A percentile compares a stretch with the other conserved stretches of the same genome.
Conservation (phyloP, 2,329 filamentous ascomycete genomes). For the Annulohypoxylon truncatum region DNA sequence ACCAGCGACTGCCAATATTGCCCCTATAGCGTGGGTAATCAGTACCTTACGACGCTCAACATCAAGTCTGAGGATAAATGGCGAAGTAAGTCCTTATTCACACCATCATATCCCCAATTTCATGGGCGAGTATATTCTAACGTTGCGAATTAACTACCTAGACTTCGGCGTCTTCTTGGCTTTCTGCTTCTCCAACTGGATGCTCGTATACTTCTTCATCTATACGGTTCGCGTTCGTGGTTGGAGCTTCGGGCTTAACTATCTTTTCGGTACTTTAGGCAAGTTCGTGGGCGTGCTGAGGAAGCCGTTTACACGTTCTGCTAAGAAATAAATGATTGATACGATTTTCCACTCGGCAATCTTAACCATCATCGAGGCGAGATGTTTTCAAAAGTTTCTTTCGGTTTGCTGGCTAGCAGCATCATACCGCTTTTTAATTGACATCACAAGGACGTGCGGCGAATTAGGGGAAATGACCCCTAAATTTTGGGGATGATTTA, state of each 20-base stretch:
- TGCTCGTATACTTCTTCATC: slow-evolving; percentile 80
- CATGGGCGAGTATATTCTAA: slow-evolving; percentile 5
- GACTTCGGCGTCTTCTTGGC: slow-evolving; percentile 77
- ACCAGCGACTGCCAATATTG: slow-evolving; percentile 75
- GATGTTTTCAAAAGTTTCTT: no score
- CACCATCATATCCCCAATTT: not conserved
- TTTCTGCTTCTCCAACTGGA: slow-evolving; percentile 77
- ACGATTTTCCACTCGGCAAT: not conserved
- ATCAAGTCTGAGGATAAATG: slow-evolving; percentile 70
- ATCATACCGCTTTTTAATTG: no score
- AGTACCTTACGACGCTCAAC: slow-evolving; percentile 72
- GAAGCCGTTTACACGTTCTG: slow-evolving; percentile 45
- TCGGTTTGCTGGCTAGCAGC: no score
- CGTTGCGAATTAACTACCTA: slow-evolving; percentile 19
- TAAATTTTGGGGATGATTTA: no score
- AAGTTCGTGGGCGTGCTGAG: slow-evolving; percentile 48
- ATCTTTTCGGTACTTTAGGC: slow-evolving; percentile 57
- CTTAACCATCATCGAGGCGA: no score
- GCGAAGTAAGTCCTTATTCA: slow-evolving; percentile 58
- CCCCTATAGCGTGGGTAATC: slow-evolving; percentile 64
- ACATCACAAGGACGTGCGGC: no score
- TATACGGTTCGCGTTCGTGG: slow-evolving; percentile 77
- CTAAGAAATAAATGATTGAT: slow-evolving; percentile 4
- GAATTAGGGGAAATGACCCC: no score
- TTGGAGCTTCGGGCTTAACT: slow-evolving; percentile 76